These are phyloP conservation scores for Sordariomycetes sp. DNA, from an alignment of 2,329 filamentous ascomycete species.

Conservation along the genomic window DNA sequence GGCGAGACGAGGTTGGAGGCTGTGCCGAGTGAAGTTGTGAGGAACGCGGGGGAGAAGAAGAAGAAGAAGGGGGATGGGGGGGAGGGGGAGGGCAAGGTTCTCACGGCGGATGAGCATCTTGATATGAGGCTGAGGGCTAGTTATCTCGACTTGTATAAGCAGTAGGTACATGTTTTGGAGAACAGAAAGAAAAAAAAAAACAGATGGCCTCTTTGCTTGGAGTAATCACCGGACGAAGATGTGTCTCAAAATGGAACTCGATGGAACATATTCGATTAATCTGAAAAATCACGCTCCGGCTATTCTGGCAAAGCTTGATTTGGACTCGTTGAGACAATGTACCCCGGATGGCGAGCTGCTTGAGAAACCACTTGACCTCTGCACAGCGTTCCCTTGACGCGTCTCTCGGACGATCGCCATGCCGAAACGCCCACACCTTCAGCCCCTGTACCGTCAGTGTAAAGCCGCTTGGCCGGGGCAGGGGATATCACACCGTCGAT, in stretches of 20 bases:
- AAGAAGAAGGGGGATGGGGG: slow-evolving; percentile 13
- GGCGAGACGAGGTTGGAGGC: slow-evolving; percentile 35
- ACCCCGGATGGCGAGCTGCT: background rate
- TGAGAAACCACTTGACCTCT: background rate
- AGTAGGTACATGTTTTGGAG: too few species aligned
- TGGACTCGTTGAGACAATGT: too few species aligned
- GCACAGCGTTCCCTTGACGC: too few species aligned
- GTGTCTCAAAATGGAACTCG: too few species aligned
- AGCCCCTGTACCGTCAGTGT: background rate
- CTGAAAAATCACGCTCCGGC: too few species aligned
- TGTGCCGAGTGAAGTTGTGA: slow-evolving; percentile 47
- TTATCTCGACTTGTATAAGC: slow-evolving; percentile 41
- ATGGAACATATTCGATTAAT: too few species aligned
- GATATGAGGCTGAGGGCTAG: slow-evolving; percentile 45
- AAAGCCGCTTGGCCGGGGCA: background rate
- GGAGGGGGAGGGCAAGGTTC: slow-evolving; percentile 25
- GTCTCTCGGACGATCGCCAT: background rate
- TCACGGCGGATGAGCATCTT: slow-evolving; percentile 53
- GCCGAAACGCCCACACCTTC: background rate
- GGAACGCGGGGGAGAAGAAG: slow-evolving; percentile 19
- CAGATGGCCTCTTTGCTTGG: background rate
- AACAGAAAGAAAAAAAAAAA: too few species aligned
- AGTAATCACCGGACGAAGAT: too few species aligned
- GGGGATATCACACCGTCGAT: background rate
- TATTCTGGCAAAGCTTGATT: too few species aligned